Evolutionary conservation across 179 eudicot species (phyloP).

Genomic region (Monotropa hypopitys): DNA sequence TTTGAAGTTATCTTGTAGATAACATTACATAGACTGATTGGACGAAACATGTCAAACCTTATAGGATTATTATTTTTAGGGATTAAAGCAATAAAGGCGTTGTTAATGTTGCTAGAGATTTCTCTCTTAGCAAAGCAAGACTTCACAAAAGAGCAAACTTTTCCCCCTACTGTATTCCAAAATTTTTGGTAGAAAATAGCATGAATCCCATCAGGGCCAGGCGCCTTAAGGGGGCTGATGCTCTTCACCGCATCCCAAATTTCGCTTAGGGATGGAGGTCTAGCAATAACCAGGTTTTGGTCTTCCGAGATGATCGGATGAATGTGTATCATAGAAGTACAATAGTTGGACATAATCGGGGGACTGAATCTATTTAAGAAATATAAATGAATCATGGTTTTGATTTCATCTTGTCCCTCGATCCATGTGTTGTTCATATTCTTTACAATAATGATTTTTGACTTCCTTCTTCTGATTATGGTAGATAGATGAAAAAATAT

Average conservation of each 20-base stretch:
- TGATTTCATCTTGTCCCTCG: background rate
- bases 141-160: background rate
- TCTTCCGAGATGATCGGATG: fast-evolving
- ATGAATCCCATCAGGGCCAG: background rate
- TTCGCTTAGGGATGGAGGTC: background rate
- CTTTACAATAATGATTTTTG: background rate
- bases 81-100: background rate
- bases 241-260: background rate
- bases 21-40: background rate
- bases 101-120: background rate
- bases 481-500: background rate
- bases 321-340: fast-evolving
- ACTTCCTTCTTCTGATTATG: background rate
- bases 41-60: background rate
- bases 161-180: background rate
- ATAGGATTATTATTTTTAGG: background rate
- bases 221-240: background rate
- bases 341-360: background rate
- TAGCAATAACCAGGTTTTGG: background rate
- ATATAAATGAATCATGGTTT: background rate
- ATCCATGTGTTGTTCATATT: background rate
- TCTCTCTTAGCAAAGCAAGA: background rate
- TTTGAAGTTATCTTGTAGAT: background rate
- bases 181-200: background rate
- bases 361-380: background rate